Evolutionary conservation across 192 early-diverging fungal species (phyloP), one percentile per base, ranked within the genome.

Genomic region (Coemansia sp.): DNA sequence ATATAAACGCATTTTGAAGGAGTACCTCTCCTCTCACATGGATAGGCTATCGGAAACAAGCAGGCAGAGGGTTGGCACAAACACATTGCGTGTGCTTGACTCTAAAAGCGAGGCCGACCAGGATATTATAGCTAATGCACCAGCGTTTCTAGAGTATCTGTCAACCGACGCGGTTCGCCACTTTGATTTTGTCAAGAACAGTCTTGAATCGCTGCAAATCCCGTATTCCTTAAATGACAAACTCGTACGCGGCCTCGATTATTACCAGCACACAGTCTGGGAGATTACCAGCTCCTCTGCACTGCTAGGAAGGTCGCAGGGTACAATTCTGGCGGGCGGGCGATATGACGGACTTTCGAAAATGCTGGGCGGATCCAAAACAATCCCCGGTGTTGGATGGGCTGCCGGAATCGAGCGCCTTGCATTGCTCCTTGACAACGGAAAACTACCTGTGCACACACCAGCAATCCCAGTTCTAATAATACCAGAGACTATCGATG

Each of bases 221-320:
- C 82, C 85, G 8, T 87, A 81, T 44, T 67, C 65, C 3, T 30
- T 85, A 20, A 84, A 87, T 50, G 62, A 62, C 13, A 62, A 70
- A 19, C 67, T 89, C 25, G 88, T 89, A 27, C 74, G 88, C 29
- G 88, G 88, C 6, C 69, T 89, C n/a, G 88, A 89, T 38, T 89
- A 87, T 45, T 89, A 89, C 58, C 83, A 87, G 53, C 82, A 86
- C 40, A 87, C 88, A 9, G 84, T 89, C 9, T 89, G 86, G 75
- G 88, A 89, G 62, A 82, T 84, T 27, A 79, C 76, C 1, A 56
- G 70, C 25, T 15, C 61, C 3, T 69, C 70, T 0, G 59, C 59
- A 9, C 50, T 44, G 14, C 67, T 88, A 3, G 88, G 88, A 1
- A 50, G 57, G 1, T 82, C 86, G 36, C 88, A 89, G 65, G 83